Percentiles rank a stretch among this genome's conserved stretches.
phyloP scores from a whole-genome alignment of 257 asterid species.

The Nicotiana tomentosiformis region DNA sequence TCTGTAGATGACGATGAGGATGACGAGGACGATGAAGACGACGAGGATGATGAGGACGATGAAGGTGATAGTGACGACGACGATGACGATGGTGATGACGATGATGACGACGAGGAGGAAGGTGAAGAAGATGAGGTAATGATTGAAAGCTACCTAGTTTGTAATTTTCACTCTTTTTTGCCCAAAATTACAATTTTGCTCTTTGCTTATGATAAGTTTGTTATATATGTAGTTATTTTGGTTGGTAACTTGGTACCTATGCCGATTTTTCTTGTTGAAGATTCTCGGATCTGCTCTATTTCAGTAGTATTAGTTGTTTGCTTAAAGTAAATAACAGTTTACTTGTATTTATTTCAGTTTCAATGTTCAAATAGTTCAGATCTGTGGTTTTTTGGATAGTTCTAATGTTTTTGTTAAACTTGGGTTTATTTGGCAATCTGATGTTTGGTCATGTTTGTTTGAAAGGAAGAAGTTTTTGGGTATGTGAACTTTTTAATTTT shows the following conservation, averaged over 20 bases:
- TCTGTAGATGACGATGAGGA: conserved; percentile 26
- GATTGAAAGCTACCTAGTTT: neutral
- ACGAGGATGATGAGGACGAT: conserved; percentile 10
- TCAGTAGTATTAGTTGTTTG: neutral
- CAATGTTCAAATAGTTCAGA: neutral
- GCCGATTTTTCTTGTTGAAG: neutral
- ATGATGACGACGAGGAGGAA: conserved; percentile 18
- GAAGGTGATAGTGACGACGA: conserved; percentile 19
- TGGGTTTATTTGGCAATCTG: neutral
- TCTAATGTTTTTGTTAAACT: neutral
- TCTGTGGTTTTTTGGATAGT: neutral
- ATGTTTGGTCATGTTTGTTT: neutral
- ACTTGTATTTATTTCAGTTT: neutral
- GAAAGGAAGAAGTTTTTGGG: no score
- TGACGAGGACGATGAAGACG: conserved; percentile 30
- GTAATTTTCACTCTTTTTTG: neutral
- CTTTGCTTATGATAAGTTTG: neutral
- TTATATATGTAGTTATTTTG: neutral
- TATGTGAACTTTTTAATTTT: neutral
- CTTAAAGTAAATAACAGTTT: neutral
- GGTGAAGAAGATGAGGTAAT: conserved; percentile 24
- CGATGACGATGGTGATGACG: conserved; percentile 12
- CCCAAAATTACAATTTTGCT: neutral
- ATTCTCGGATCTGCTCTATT: conserved; percentile 20
- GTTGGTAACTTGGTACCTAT: neutral